Percentiles rank a stretch among this genome's conserved stretches.
These are phyloP conservation scores for Combretum micranthum DNA, from an alignment of 345 rosid genomes.

Conservation along the genomic window DNA sequence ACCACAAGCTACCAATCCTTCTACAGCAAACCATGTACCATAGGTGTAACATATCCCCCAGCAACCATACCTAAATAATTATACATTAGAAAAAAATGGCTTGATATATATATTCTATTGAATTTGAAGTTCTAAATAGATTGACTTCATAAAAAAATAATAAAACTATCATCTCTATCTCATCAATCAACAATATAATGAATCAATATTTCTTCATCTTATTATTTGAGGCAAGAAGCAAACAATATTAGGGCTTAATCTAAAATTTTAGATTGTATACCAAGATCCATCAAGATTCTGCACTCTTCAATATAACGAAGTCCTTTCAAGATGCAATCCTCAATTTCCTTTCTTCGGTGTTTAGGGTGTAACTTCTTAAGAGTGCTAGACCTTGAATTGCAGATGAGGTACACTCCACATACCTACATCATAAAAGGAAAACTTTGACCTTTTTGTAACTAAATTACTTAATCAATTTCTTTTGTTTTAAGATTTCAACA, in stretches of 20 bases:
- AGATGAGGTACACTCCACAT: conserved; percentile 47
- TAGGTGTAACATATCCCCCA: conserved; percentile 73
- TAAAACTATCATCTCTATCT: too few relatives aligned
- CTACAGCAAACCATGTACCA: conserved; percentile 49
- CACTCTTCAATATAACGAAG: conserved; percentile 26
- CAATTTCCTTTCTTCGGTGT: conserved; percentile 32
- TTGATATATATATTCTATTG: neutral
- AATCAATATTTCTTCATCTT: too few relatives aligned
- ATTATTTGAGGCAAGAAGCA: too few relatives aligned
- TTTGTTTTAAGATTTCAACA: too few relatives aligned
- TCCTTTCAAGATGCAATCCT: conserved; percentile 24
- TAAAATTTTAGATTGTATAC: conserved; percentile 8
- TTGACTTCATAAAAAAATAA: neutral
- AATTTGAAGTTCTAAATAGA: neutral
- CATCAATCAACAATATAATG: too few relatives aligned
- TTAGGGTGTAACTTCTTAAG: conserved; percentile 35
- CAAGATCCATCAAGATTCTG: conserved; percentile 50
- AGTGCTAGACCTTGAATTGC: conserved; percentile 35
- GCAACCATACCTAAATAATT: conserved; percentile 38
- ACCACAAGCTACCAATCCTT: conserved; percentile 43
- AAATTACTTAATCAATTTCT: too few relatives aligned
- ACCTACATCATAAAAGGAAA: conserved; percentile 13
- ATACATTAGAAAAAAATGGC: neutral
- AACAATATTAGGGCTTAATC: too few relatives aligned
- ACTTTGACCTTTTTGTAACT: too few relatives aligned